Evolutionary conservation across 768 basidiomycete genomes (phyloP).

Genomic region (Hygrocybe punicea): DNA sequence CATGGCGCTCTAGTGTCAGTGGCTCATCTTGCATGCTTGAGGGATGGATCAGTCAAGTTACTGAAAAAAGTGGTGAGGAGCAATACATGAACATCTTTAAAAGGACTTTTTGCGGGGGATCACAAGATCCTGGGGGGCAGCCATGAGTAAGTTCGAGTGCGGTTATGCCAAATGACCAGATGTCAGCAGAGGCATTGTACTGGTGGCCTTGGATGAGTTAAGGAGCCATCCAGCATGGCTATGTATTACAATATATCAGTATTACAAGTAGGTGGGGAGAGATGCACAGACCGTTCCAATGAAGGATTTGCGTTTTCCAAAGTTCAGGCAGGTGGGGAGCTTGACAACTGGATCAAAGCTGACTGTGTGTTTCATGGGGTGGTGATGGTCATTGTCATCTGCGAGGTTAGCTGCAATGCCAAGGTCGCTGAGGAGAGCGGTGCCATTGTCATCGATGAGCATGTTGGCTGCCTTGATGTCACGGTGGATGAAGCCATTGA

Average conservation of each 20-base stretch:
- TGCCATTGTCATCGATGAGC: slow-evolving; percentile 86
- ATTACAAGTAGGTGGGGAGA: not conserved
- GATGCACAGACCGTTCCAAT: slow-evolving; percentile 72
- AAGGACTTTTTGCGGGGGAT: slow-evolving; percentile 69
- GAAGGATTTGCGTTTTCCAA: slow-evolving; percentile 85
- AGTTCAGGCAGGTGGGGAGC: slow-evolving; percentile 35
- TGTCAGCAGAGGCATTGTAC: slow-evolving; percentile 86
- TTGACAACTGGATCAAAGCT: slow-evolving; percentile 33
- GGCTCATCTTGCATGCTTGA: slow-evolving; percentile 69
- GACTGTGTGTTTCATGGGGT: slow-evolving; percentile 29
- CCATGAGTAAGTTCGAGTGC: slow-evolving; percentile 87
- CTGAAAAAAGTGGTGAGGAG: not conserved
- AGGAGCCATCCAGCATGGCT: slow-evolving; percentile 97
- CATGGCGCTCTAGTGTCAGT: slow-evolving; percentile 71
- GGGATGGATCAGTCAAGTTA: slow-evolving; percentile 1
- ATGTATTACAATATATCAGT: not conserved
- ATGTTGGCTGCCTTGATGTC: slow-evolving; percentile 94
- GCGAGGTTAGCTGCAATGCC: slow-evolving; percentile 85
- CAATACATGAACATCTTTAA: slow-evolving; percentile 54
- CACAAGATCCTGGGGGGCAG: slow-evolving; percentile 77
- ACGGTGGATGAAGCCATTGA: slow-evolving; percentile 87
- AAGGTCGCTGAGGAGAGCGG: slow-evolving; percentile 86
- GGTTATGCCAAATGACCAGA: slow-evolving; percentile 97
- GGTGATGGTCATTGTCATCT: slow-evolving; percentile 47
- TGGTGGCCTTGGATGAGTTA: slow-evolving; percentile 82